Evolutionary conservation across 768 basidiomycete species (phyloP).

Genomic region (Lenzites betulinus): DNA sequence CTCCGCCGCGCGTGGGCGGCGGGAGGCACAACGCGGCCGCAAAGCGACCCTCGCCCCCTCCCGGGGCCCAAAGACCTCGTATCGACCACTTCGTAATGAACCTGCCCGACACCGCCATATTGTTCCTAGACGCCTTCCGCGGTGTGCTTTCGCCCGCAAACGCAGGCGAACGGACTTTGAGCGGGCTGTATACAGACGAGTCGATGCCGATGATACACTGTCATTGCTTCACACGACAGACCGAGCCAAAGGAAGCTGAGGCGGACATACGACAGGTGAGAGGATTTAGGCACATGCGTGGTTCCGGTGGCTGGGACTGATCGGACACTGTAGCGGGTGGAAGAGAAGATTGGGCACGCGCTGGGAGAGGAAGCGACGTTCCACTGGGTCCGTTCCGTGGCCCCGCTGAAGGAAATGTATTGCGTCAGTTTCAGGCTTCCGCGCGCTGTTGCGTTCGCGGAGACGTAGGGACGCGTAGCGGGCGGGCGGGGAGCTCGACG

Average conservation of each 20-base stretch:
- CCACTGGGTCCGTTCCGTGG: constrained; percentile 88
- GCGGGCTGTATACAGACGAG: constrained; percentile 40
- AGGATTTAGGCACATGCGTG: neutral
- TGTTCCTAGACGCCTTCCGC: constrained; percentile 86
- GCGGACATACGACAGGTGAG: constrained; percentile 77
- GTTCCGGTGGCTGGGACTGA: constrained; percentile 14
- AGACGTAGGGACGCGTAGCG: neutral
- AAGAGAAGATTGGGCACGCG: constrained; percentile 57
- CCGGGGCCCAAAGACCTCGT: constrained; percentile 45
- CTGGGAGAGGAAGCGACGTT: constrained; percentile 54
- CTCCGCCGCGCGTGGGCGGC: constrained; percentile 24
- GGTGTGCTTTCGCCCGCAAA: constrained; percentile 58
- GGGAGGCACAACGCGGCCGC: constrained; percentile 37
- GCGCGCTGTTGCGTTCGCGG: constrained; percentile 38
- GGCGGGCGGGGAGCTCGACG: neutral
- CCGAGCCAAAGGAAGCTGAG: constrained; percentile 66
- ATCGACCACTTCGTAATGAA: constrained; percentile 98
- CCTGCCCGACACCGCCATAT: constrained; percentile 87
- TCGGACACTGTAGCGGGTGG: constrained; percentile 59
- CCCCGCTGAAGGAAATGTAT: constrained; percentile 98
- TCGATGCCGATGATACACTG: constrained; percentile 91
- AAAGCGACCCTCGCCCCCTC: constrained; percentile 8
- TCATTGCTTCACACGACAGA: constrained; percentile 92
- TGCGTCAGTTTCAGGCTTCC: constrained; percentile 88
- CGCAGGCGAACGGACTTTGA: constrained; percentile 47